These are phyloP conservation scores for Taphrina confusa DNA, from an alignment of 1,139 yeast genomes.

Conservation along the genomic window DNA sequence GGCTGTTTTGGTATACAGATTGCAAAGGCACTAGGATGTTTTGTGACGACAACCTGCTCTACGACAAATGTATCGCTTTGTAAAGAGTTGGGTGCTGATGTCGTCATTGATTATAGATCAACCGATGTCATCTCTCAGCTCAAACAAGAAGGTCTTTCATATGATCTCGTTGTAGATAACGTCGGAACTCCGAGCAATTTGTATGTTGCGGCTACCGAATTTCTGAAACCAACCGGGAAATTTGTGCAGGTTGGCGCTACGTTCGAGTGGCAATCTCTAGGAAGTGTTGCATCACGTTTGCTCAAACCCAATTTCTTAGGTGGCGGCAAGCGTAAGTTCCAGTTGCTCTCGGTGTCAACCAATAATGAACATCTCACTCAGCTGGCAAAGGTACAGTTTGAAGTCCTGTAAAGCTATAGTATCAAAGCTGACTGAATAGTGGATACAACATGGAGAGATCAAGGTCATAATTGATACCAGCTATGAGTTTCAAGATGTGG, in stretches of 20 bases:
- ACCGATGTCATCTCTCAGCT: conserved; percentile 16
- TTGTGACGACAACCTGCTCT: conserved; percentile 33
- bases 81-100: conserved; percentile 33
- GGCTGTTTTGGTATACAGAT: conserved; percentile 33
- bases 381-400: background rate
- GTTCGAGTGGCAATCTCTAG: background rate
- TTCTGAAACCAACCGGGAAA: conserved; percentile 22
- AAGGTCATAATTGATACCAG: conserved; percentile 25
- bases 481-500: conserved; percentile 11
- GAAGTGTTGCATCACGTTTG: conserved; percentile 5
- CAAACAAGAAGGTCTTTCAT: conserved; percentile 15
- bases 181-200: conserved; percentile 30
- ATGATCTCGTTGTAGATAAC: conserved; percentile 35
- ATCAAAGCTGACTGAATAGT: background rate
- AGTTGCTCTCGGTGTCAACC: background rate
- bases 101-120: conserved; percentile 28
- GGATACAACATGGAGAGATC: conserved; percentile 14
- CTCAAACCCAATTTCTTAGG: conserved; percentile 32
- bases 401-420: background rate
- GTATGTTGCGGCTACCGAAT: conserved; percentile 15
- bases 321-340: conserved; percentile 28
- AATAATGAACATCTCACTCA: conserved; percentile 13
- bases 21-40: conserved; percentile 30
- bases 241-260: conserved; percentile 31
- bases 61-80: conserved; percentile 28